These are phyloP conservation scores for Malassezia restricta DNA, from an alignment of 1,284 basidiomycete genomes.

Conservation along the genomic window DNA sequence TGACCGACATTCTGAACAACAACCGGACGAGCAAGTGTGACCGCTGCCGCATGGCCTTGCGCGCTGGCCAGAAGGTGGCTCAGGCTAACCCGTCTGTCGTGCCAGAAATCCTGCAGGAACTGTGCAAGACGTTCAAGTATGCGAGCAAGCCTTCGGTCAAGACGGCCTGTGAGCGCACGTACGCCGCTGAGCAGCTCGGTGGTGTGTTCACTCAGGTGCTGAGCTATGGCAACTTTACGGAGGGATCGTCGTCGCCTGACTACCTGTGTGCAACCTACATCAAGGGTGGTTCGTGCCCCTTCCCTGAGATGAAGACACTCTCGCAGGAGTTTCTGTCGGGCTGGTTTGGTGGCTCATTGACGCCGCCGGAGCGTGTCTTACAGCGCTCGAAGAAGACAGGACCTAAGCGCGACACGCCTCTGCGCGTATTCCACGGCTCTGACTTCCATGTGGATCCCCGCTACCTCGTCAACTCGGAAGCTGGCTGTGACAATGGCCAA, in stretches of 20 bases:
- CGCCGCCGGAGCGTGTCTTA: slow-evolving; percentile 13
- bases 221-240: slow-evolving; percentile 34
- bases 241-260: slow-evolving; percentile 25
- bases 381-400: slow-evolving; percentile 17
- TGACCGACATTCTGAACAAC: slow-evolving; percentile 28
- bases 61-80: slow-evolving; percentile 58
- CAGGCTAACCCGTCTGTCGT: slow-evolving; percentile 57
- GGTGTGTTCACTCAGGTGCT: slow-evolving; percentile 34
- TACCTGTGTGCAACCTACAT: slow-evolving; percentile 29
- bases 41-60: slow-evolving; percentile 56
- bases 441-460: slow-evolving; percentile 71
- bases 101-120: slow-evolving; percentile 53
- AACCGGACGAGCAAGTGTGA: slow-evolving; percentile 51
- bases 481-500: slow-evolving; percentile 59
- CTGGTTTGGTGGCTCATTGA: slow-evolving; percentile 30
- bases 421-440: slow-evolving; percentile 64
- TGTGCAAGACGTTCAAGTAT: slow-evolving; percentile 57
- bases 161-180: slow-evolving; percentile 44
- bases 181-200: slow-evolving; percentile 22
- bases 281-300: slow-evolving; percentile 17
- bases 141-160: slow-evolving; percentile 52
- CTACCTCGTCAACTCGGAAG: slow-evolving; percentile 62
- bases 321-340: slow-evolving; percentile 23
- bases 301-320: slow-evolving; percentile 22
- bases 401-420: slow-evolving; percentile 51